Percentiles rank a stretch among this genome's conserved stretches.
phyloP scores from a whole-genome alignment of 352 stramenopile genomes.

The Globisporangium acanthophoron region DNA sequence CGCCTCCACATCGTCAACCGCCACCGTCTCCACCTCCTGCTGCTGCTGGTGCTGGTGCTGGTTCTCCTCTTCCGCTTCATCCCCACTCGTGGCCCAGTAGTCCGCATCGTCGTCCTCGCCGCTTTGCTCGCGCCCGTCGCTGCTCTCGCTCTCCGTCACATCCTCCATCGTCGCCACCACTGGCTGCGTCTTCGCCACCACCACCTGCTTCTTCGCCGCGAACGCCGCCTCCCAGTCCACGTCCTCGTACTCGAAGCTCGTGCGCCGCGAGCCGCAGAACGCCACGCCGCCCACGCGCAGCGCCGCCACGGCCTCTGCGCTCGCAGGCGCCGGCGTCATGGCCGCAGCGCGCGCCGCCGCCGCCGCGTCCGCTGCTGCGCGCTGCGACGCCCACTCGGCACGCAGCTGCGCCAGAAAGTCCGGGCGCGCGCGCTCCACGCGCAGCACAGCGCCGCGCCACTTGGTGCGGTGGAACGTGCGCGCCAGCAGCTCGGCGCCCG shows the following conservation, averaged over 20 bases:
- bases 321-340: slow-evolving; percentile 1
- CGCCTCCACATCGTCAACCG: slow-evolving; percentile 27
- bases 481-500: slow-evolving; percentile 33
- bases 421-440: slow-evolving; percentile 47
- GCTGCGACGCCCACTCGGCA: slow-evolving; percentile 28
- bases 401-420: slow-evolving; percentile 41
- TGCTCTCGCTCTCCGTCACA: slow-evolving; percentile 4
- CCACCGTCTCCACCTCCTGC: neutral
- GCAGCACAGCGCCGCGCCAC: slow-evolving; percentile 55
- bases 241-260: slow-evolving; percentile 19
- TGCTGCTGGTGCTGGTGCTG: neutral
- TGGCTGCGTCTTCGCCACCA: neutral
- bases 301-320: slow-evolving; percentile 2
- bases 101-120: slow-evolving; percentile 16
- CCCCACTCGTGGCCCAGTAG: slow-evolving; percentile 14
- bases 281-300: slow-evolving; percentile 18
- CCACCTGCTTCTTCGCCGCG: neutral
- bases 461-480: slow-evolving; percentile 74
- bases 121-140: slow-evolving; percentile 1
- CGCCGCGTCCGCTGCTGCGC: slow-evolving; percentile 24
- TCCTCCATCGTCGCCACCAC: neutral
- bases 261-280: slow-evolving; percentile 24
- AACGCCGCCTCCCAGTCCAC: slow-evolving; percentile 6
- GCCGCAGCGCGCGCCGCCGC: slow-evolving; percentile 9
- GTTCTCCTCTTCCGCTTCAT: slow-evolving; percentile 3